Evolutionary conservation across 2,329 filamentous ascomycete species (phyloP), one percentile per base, ranked within the genome.

Genomic region (Diaporthe sp.): DNA sequence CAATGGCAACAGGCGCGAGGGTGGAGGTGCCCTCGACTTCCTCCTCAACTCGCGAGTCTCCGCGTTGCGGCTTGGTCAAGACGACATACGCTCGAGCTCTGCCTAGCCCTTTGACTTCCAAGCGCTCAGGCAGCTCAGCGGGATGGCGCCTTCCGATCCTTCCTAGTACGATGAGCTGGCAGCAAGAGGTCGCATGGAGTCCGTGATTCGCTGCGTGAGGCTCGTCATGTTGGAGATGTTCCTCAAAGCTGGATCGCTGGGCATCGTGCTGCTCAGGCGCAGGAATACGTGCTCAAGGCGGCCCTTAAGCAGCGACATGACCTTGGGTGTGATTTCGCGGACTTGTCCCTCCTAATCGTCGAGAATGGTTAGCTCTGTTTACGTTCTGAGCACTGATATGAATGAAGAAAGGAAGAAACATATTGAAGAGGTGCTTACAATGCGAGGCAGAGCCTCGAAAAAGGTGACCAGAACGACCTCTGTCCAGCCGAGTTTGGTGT

Each of bases 391-490:
- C 55, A 10, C 74, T 42, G 28, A 61, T 38, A 75, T 45, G 30
- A 66, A 35, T 1, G 30, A 58, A 17, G 35, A 17, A 28, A 47
- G 28, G 28, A 17, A 17, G 28, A n/a, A 58, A 13, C 1, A 13
- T 38, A 13, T n/a, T 42, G 35, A 4, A 38, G n/a, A 58, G 54
- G 58, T 68, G 87, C 89, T 83, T 84, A 91, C 90, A 82, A 89
- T 85, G 73, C 82, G 84, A 4, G 84, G 82, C 15, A 90, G 80
- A 66, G 85, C 85, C 71, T 84, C 83, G 73, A 86, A 84, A 77
- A 92, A 88, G 38, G 87, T 85, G 54, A 86, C 83, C n/a, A 93
- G 83, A 52, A 91, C 87, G 78, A 88, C 86, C 79, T 92, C 90
- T 54, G 92, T 85, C 89, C 91, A 91, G 30, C 84, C 84, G 71